These are phyloP conservation scores for Geranium incanum DNA, from an alignment of 441 rosid genomes.

Conservation along the genomic window DNA sequence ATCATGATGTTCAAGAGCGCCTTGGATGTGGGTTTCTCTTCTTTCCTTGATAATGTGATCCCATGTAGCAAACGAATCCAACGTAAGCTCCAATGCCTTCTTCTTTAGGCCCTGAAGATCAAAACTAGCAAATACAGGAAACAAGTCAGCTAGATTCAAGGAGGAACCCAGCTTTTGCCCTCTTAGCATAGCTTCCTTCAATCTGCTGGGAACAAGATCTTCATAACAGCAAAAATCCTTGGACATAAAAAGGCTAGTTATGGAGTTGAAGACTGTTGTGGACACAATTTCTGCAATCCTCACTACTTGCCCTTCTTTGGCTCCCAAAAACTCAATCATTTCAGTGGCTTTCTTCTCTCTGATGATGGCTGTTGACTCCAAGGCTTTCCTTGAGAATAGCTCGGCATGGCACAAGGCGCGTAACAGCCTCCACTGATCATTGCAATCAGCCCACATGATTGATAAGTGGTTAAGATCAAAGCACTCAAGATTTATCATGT, in stretches of 20 bases:
- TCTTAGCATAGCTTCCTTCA: background rate
- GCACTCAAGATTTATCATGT: background rate
- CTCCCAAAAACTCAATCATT: slow-evolving; percentile 20
- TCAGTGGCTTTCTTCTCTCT: slow-evolving; percentile 24
- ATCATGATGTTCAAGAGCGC: slow-evolving; percentile 15
- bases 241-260: background rate
- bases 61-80: background rate
- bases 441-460: slow-evolving; percentile 19
- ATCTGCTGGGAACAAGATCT: background rate
- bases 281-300: slow-evolving; percentile 11
- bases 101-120: background rate
- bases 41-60: background rate
- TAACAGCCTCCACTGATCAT: slow-evolving; percentile 21
- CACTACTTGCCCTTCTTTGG: slow-evolving; percentile 18
- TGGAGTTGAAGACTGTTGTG: background rate
- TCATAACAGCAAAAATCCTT: background rate
- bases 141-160: background rate
- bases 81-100: background rate
- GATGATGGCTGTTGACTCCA: slow-evolving; percentile 16
- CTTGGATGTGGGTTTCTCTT: background rate
- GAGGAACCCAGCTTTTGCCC: background rate
- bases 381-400: slow-evolving; percentile 21
- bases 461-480: background rate
- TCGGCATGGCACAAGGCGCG: slow-evolving; percentile 18
- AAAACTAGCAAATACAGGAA: background rate